Evolutionary conservation across 2,329 filamentous ascomycete genomes (phyloP), one percentile per base, ranked within the genome.

Genomic region (Colletotrichum camelliae): DNA sequence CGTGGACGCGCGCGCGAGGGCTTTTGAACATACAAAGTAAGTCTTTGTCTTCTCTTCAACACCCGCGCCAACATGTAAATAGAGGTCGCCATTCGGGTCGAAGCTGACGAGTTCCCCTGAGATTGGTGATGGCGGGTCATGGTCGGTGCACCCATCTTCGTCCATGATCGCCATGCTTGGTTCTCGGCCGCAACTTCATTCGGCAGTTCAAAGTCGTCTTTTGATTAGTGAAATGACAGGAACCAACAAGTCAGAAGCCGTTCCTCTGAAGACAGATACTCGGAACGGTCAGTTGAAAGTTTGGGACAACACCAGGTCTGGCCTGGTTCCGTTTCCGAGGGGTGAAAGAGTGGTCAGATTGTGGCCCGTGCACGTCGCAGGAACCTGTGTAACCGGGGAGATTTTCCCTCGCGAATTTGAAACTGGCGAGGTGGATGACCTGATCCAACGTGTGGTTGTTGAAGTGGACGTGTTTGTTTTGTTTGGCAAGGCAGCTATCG

Each of bases 21-120:
- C 74, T n/a, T 80, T 78, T 1, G 82, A 82, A 62, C 80, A 83
- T 3, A 80, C 80, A 3, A 77, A 71, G 24, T 81, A 82, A 16
- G 67, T 48, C 21, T 66, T 18, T n/a, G 77, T 16, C 1, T 57
- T 71, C 5, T n/a, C 37, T 18, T 74, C 72, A 1, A 71, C 60
- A 0, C 39, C 60, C 1, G 21, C 48, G 2, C 72, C 72, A 18
- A 74, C 72, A 5, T 52, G 33, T 4, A 74, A 18, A 4, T 66
- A 35, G 2, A 74, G 29, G 18, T 74, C 72, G 13, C 72, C 72
- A 29, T 48, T 60, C 0, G 67, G 15, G 10, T 74, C 72, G 21
- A 75, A 67, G 24, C 48, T 37, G 39, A 57, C 24, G 2, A 58
- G n/a, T 5, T 33, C 62, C 0, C 55, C 68, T 15, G 52, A 12